Base-by-base conservation (phyloP, 1,139 yeast genomes). In the Yueomyces sp. region DNA sequence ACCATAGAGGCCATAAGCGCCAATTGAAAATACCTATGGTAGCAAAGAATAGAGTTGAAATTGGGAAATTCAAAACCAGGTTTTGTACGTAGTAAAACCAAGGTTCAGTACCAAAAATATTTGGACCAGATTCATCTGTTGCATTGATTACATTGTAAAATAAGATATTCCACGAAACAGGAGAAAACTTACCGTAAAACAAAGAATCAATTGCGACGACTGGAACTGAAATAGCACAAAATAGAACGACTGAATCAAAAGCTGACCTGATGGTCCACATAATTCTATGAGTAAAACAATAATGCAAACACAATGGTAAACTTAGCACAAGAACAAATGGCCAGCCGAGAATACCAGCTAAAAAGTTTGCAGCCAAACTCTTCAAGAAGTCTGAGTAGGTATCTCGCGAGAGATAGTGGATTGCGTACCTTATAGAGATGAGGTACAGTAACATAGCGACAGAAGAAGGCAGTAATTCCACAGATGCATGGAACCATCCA, bases 51-150 rank as follows among this genome's bases (percentile, higher is more conserved):
- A 61, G 39, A 1, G 52, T 51, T 3, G 63, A 73, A 67, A 40
- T 73, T 62, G 40, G 77, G 68, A 86, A 87, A 59, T 89, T 89
- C 44, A 91, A 67, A 3, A 76, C 47, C 43, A 91, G 65, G 55
- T 89, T 89, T 46, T 73, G 57, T 8, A 78, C 51, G 55, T 89
- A 91, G 58, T 85, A 91, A 40, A 68, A 60, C 65, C 81, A 70
- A n/a, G 94, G 89, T 60, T 89, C 97, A 3, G 75, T 74, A 12
- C 97, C 97, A 63, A 87, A 89, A 33, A 89, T 86, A 48, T 85
- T 82, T 0, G 97, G 97, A 0, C 97, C 97, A 1, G 77, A 56
- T 41, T 70, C 72, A 9, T 79, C 84, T 52, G 70, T 73, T 0
- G 86, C 78, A 38, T 81, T 73, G 41, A 87, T 65, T 1, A 89